phyloP scores from a whole-genome alignment of 192 early-diverging fungal genomes.

The Umbelopsis ramanniana region DNA sequence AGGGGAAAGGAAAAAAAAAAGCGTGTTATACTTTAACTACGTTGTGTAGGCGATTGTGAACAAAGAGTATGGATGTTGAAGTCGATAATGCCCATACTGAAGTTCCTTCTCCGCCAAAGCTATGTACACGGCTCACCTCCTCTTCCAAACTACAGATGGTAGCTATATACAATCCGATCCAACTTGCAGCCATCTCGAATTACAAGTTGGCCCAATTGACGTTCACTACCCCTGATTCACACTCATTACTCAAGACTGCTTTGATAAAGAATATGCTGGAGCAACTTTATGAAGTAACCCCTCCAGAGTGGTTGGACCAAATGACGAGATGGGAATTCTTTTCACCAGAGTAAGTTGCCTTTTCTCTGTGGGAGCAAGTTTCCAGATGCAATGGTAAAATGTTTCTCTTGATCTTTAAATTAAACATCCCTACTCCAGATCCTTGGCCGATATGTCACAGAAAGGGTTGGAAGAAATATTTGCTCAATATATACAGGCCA shows the following conservation, averaged over 20 bases:
- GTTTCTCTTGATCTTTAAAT: too few species aligned
- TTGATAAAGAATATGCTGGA: constrained; percentile 45
- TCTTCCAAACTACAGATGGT: constrained; percentile 20
- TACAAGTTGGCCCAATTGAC: constrained; percentile 48
- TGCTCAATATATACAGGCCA: constrained; percentile 37
- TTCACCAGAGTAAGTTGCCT: constrained; percentile 38
- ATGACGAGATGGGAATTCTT: constrained; percentile 47
- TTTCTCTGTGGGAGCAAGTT: not conserved
- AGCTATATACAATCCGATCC: constrained; percentile 41
- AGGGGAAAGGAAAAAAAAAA: not conserved
- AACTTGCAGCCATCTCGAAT: constrained; percentile 46
- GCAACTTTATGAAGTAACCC: constrained; percentile 38
- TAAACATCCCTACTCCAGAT: constrained; percentile 11
- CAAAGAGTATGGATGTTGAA: constrained; percentile 8
- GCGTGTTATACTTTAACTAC: not conserved
- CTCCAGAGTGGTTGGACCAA: constrained; percentile 42
- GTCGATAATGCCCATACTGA: not conserved
- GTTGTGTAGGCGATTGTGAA: not conserved
- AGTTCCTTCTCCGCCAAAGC: constrained; percentile 6
- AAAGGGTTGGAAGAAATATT: constrained; percentile 41
- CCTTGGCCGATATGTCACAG: constrained; percentile 40
- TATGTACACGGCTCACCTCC: not conserved
- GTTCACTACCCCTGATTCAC: constrained; percentile 43
- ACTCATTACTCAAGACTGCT: constrained; percentile 43
- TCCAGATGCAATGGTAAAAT: too few species aligned